Evolutionary conservation across 2,329 filamentous ascomycete species (phyloP).

Genomic region (Atkinsonella texensis): DNA sequence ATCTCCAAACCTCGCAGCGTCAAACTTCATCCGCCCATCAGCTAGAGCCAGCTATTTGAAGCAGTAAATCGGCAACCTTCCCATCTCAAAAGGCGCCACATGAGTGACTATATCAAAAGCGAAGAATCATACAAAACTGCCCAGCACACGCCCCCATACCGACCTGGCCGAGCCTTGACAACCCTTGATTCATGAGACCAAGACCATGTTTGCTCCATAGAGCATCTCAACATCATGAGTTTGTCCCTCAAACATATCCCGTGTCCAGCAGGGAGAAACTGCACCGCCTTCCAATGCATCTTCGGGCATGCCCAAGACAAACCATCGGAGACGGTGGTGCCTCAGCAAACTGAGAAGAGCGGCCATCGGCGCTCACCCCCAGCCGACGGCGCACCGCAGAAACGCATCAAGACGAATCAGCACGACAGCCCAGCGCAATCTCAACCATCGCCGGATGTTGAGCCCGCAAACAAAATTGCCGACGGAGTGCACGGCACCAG

Average conservation of each 20-base stretch:
- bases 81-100: no score
- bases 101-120: no score
- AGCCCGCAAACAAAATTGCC: neutral
- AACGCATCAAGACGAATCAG: constrained; percentile 17
- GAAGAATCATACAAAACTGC: no score
- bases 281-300: constrained; percentile 37
- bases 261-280: constrained; percentile 35
- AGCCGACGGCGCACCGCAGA: constrained; percentile 18
- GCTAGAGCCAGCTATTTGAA: no score
- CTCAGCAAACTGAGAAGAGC: neutral
- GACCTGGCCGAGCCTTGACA: neutral
- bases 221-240: constrained; percentile 18
- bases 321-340: constrained; percentile 6
- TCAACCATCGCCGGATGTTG: neutral
- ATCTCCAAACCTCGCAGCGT: no score
- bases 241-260: constrained; percentile 35
- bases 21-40: no score
- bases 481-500: neutral
- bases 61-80: no score
- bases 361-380: neutral
- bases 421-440: neutral
- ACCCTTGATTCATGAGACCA: neutral
- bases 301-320: constrained; percentile 33
- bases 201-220: neutral
- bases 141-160: neutral